Base-by-base conservation (phyloP, 1,284 basidiomycete species). In the Cerrena zonata region DNA sequence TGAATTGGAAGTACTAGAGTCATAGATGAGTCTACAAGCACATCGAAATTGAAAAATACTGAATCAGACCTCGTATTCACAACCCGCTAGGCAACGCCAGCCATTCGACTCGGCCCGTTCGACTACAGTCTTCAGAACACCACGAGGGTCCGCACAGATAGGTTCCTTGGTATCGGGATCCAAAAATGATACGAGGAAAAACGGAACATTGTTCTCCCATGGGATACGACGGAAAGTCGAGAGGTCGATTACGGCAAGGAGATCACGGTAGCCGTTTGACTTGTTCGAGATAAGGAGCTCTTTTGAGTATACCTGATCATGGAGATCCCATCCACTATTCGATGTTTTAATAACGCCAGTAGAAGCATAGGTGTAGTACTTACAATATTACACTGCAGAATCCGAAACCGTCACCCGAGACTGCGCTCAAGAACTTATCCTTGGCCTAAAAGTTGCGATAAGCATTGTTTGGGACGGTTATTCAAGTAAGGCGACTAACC, bases 11-110 rank as follows among this genome's bases (percentile, higher is more conserved):
- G 71, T 94, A 97, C 89, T 94, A 55, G 0, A 51, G 4, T 36
- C 7, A 18, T 23, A 42, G 15, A 37, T 18, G 3, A 4, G 21
- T 13, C 15, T 15, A 24, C n/a, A 10, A 42, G 25, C 15, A 26
- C 21, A 7, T 21, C n/a, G 24, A 27, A 61, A 76, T 50, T 62
- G n/a, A n/a, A n/a, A n/a, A n/a, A n/a, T n/a, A n/a, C n/a, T n/a
- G n/a, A n/a, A n/a, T n/a, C n/a, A n/a, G n/a, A 89, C 91, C 76
- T 97, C 94, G 61, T 91, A 97, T 69, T 97, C 94, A 25, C 91
- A 83, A 2, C 92, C 93, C 10, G 89, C 84, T 62, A 86, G 79
- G 60, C 84, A 86, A 26, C 78, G 70, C 60, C 77, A 82, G 4
- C 80, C 84, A 37, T 69, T 61, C 42, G 62, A 65, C 50, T 64